These are phyloP conservation scores for Xerophyta viscosa DNA, from an alignment of 106 monocot genomes.

Conservation along the genomic window DNA sequence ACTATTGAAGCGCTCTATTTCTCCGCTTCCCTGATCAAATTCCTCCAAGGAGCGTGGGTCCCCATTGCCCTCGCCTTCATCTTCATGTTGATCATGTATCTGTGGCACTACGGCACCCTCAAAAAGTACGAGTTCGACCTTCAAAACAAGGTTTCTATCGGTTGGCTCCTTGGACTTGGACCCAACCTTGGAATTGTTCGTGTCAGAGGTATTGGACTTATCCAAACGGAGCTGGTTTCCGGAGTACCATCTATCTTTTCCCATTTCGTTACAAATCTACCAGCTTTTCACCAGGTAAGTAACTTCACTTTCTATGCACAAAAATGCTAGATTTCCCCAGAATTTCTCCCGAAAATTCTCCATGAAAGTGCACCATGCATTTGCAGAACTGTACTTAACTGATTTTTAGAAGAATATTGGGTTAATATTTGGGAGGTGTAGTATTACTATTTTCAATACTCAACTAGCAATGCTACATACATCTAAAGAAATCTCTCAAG, in stretches of 20 bases:
- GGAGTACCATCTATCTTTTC: conserved; percentile 95
- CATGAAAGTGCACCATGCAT: no score
- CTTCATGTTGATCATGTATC: conserved; percentile 72
- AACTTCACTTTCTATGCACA: no score
- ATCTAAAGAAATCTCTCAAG: no score
- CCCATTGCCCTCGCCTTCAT: conserved; percentile 73
- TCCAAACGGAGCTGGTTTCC: conserved; percentile 84
- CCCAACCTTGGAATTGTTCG: conserved; percentile 85
- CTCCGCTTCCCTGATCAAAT: conserved; percentile 89
- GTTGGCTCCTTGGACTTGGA: conserved; percentile 87
- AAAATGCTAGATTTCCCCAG: no score
- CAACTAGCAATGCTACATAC: no score
- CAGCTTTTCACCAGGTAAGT: conserved; percentile 89
- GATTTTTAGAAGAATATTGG: no score
- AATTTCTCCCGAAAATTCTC: no score
- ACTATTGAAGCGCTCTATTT: conserved; percentile 90
- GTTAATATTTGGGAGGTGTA: no score
- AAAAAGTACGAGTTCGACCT: conserved; percentile 95
- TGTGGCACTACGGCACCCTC: conserved; percentile 95
- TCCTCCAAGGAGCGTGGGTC: conserved; percentile 95
- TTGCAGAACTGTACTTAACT: no score
- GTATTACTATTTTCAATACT: no score
- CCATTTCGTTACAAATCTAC: conserved; percentile 92
- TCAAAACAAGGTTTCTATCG: conserved; percentile 93
- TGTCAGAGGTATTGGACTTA: conserved; percentile 85